A percentile compares a stretch with the other conserved stretches of the same genome.
These are phyloP conservation scores for Leccinum sublutescens DNA, from an alignment of 768 basidiomycete genomes.

Conservation along the genomic window DNA sequence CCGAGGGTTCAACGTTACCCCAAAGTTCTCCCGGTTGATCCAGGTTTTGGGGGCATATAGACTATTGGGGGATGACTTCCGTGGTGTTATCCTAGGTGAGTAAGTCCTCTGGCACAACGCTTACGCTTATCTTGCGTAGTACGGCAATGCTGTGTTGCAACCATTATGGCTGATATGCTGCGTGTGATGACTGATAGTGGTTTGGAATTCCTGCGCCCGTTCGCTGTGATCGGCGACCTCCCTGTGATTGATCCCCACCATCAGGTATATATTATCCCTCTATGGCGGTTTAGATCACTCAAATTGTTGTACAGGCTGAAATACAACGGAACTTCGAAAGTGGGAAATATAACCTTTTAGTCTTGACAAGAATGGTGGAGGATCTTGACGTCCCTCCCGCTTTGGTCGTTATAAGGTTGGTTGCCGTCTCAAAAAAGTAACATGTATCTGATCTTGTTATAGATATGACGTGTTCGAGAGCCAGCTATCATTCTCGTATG, in stretches of 20 bases:
- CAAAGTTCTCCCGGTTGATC: slow-evolving; percentile 61
- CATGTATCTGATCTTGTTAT: slow-evolving; percentile 7
- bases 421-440: slow-evolving; percentile 1
- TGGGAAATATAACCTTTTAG: slow-evolving; percentile 62
- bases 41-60: slow-evolving; percentile 57
- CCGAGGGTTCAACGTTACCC: slow-evolving; percentile 62
- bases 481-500: slow-evolving; percentile 57
- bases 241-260: slow-evolving; percentile 32
- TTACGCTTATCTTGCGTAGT: slow-evolving; percentile 40
- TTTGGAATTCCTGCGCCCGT: slow-evolving; percentile 54
- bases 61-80: slow-evolving; percentile 54
- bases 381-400: slow-evolving; percentile 59
- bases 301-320: slow-evolving; percentile 39
- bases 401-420: slow-evolving; percentile 62
- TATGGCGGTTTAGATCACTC: slow-evolving; percentile 3
- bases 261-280: slow-evolving; percentile 28
- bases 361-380: slow-evolving; percentile 57
- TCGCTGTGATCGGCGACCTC: slow-evolving; percentile 42
- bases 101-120: slow-evolving; percentile 37
- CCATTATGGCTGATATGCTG: slow-evolving; percentile 57
- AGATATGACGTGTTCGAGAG: slow-evolving; percentile 53
- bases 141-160: slow-evolving; percentile 50
- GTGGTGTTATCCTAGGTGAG: slow-evolving; percentile 68
- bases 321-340: slow-evolving; percentile 47
- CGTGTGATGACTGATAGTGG: slow-evolving; percentile 47